Evolutionary conservation across 139 green algal genomes (phyloP).

Genomic region (Ulvella scutata): DNA sequence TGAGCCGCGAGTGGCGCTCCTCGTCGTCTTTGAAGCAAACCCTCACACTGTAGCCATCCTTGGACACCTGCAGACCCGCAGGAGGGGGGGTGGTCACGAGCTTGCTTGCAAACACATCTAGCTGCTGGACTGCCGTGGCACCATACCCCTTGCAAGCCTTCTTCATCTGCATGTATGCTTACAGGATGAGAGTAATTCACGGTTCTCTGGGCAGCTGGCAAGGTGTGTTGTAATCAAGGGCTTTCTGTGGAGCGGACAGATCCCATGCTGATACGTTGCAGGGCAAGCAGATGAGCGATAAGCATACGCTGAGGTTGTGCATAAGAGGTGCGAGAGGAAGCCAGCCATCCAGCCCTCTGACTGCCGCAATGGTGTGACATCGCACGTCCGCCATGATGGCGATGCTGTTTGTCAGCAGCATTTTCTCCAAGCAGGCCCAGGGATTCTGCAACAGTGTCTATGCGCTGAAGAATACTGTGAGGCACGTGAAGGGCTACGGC

Average conservation of each 20-base stretch:
- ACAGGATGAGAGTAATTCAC: no score
- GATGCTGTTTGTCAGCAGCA: not conserved
- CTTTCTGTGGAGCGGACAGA: no score
- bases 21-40: not conserved
- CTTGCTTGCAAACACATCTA: not conserved
- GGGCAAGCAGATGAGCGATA: no score
- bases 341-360: not conserved
- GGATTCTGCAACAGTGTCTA: not conserved
- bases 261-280: no score
- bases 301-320: not conserved
- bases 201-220: no score
- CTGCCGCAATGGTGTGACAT: not conserved
- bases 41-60: not conserved
- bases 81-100: not conserved
- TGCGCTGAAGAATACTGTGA: no score
- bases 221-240: no score
- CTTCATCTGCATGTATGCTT: not conserved
- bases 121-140: not conserved
- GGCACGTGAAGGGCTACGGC: no score
- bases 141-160: not conserved
- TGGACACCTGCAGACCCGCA: not conserved
- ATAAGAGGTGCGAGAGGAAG: not conserved
- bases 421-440: not conserved
- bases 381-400: not conserved
- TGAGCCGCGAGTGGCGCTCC: not conserved